These are phyloP conservation scores for Populus hybrid DNA, from an alignment of 441 rosid species.

Conservation along the genomic window DNA sequence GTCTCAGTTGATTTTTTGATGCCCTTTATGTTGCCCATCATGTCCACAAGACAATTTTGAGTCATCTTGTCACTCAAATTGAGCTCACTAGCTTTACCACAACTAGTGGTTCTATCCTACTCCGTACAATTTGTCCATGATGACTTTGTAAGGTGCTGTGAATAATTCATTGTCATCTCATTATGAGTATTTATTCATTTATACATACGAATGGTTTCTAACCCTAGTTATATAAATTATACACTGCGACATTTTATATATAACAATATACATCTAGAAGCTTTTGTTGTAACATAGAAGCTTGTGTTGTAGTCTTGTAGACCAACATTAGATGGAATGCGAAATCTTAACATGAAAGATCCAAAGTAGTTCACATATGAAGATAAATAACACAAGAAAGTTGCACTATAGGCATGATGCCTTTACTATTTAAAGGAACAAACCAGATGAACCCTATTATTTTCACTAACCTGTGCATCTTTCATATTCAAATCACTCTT, in stretches of 20 bases:
- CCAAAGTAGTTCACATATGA: not conserved
- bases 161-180: not conserved
- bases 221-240: not conserved
- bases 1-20: not conserved
- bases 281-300: not conserved
- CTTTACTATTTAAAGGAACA: not conserved
- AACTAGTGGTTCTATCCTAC: not conserved
- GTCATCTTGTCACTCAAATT: not conserved
- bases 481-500: constrained; percentile 5
- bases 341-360: not conserved
- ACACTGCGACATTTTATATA: not conserved
- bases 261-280: not conserved
- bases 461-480: constrained; percentile 16
- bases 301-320: not conserved
- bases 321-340: not conserved
- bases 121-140: not conserved
- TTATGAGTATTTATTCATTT: not conserved
- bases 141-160: not conserved
- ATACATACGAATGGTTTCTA: not conserved
- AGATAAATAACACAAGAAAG: not conserved
- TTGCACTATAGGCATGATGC: not conserved
- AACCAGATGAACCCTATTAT: not conserved
- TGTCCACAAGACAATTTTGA: not conserved
- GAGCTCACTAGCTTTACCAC: not conserved
- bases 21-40: not conserved